Percentiles rank a stretch among this genome's conserved stretches.
phyloP scores from a whole-genome alignment of 2,329 filamentous ascomycete genomes.

The Penicillium fuscoglaucum region DNA sequence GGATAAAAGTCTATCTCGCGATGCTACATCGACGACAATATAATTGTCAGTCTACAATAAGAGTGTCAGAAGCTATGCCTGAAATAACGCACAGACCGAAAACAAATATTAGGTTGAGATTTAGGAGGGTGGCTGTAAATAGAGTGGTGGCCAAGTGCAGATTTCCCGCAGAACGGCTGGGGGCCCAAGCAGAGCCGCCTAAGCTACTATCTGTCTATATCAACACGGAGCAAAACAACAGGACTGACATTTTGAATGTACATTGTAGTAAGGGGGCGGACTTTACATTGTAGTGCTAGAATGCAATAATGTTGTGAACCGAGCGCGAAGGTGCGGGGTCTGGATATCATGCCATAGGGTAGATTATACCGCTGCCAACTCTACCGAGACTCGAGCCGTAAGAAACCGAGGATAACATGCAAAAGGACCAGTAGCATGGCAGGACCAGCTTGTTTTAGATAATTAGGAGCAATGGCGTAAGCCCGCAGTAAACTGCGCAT shows the following conservation, averaged over 20 bases:
- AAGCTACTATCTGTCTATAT: background rate
- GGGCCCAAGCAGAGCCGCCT: background rate
- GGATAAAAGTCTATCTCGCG: background rate
- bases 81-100: background rate
- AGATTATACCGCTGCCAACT: background rate
- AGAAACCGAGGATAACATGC: background rate
- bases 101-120: background rate
- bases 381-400: background rate
- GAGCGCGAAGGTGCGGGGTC: background rate
- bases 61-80: background rate
- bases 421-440: background rate
- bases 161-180: background rate
- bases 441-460: background rate
- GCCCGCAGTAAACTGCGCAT: background rate
- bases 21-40: constrained; percentile 5
- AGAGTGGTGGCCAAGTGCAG: background rate
- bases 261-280: background rate
- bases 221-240: background rate
- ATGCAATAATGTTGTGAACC: background rate
- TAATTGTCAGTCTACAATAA: background rate
- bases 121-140: background rate
- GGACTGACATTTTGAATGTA: background rate
- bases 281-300: background rate
- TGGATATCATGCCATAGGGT: background rate
- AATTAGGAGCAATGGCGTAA: background rate